Conservation (phyloP, 2,329 filamentous ascomycete species). For the Aspergillus sergii region DNA sequence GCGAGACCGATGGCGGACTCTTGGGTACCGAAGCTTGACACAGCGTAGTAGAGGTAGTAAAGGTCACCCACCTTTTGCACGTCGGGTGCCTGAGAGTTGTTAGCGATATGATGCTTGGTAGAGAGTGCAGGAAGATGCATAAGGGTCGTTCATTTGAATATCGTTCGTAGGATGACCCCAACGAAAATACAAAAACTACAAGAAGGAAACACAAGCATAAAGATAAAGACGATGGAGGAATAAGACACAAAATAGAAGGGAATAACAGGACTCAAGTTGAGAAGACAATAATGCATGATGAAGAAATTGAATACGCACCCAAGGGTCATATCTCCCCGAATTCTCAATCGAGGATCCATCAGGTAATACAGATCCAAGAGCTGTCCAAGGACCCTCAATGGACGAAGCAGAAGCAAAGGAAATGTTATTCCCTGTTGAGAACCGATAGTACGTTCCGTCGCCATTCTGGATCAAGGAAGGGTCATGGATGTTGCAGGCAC, state of each 20-base stretch:
- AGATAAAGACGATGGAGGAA: too few species aligned
- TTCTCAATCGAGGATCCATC: conserved; percentile 50
- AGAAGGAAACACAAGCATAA: too few species aligned
- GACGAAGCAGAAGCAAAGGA: conserved; percentile 51
- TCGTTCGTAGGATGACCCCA: too few species aligned
- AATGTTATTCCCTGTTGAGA: conserved; percentile 55
- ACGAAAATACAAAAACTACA: too few species aligned
- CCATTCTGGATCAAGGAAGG: conserved; percentile 50
- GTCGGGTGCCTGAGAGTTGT: conserved; percentile 61
- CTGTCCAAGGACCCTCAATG: conserved; percentile 55
- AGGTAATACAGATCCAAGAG: conserved; percentile 50
- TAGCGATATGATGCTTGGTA: neutral
- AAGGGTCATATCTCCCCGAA: conserved; percentile 52
- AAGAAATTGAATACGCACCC: conserved; percentile 39
- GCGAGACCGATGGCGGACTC: conserved; percentile 64
- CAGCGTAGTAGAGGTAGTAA: conserved; percentile 69
- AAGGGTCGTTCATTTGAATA: neutral
- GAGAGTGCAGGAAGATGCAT: neutral
- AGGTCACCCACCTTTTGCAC: conserved; percentile 57
- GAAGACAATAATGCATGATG: neutral
- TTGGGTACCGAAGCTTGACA: conserved; percentile 65
- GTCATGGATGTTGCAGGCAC: conserved; percentile 47
- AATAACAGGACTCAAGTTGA: neutral
- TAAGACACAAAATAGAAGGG: too few species aligned
- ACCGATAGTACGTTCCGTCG: conserved; percentile 57